A percentile compares a stretch with the other conserved stretches of the same genome.
These are phyloP conservation scores for Nakaseomyces glabratus DNA, from an alignment of 1,139 yeast genomes.

Conservation along the genomic window DNA sequence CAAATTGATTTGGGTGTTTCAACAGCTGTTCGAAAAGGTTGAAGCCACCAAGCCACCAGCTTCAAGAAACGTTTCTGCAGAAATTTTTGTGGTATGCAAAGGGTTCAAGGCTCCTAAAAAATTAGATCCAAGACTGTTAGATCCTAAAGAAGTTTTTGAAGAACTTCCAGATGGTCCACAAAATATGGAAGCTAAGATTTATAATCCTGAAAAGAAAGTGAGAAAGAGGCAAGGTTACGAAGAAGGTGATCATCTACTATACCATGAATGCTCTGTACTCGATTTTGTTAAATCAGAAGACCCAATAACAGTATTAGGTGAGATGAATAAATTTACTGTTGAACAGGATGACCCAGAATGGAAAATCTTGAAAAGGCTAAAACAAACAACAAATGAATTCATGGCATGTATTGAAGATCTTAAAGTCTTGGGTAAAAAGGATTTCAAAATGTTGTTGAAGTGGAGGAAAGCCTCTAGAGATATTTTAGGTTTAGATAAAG, in stretches of 20 bases:
- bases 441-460: slow-evolving; percentile 70
- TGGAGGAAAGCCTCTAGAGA: slow-evolving; percentile 88
- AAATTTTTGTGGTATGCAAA: slow-evolving; percentile 92
- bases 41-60: slow-evolving; percentile 99
- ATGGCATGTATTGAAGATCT: slow-evolving; percentile 80
- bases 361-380: slow-evolving; percentile 60
- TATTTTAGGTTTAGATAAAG: slow-evolving; percentile 59
- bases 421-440: slow-evolving; percentile 88
- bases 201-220: slow-evolving; percentile 83
- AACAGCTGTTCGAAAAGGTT: slow-evolving; percentile 88
- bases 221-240: slow-evolving; percentile 96
- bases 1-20: slow-evolving; percentile 94
- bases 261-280: slow-evolving; percentile 62
- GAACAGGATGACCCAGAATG: slow-evolving; percentile 62
- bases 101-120: slow-evolving; percentile 90
- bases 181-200: slow-evolving; percentile 88
- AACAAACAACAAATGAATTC: slow-evolving; percentile 68
- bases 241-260: slow-evolving; percentile 79
- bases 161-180: slow-evolving; percentile 68
- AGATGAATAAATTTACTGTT: slow-evolving; percentile 52
- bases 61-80: slow-evolving; percentile 97
- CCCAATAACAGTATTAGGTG: slow-evolving; percentile 77
- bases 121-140: slow-evolving; percentile 83
- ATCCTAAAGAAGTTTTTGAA: slow-evolving; percentile 89
- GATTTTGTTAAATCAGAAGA: slow-evolving; percentile 77